These are phyloP conservation scores for Rhodotorula diobovata DNA, from an alignment of 768 basidiomycete genomes.

Conservation along the genomic window DNA sequence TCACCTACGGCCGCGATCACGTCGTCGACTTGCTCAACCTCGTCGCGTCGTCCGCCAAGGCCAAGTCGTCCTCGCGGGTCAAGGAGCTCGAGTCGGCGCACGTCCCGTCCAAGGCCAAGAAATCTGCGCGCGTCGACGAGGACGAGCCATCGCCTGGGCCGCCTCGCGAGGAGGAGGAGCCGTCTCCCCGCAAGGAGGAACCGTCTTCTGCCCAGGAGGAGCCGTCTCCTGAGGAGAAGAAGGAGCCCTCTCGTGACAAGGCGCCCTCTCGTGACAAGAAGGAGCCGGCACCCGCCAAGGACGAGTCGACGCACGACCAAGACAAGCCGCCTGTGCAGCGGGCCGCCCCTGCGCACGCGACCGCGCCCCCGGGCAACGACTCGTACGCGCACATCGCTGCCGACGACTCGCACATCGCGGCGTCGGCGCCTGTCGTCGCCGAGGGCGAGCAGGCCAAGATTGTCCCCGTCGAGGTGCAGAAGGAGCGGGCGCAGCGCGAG, in stretches of 20 bases:
- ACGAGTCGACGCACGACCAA: neutral
- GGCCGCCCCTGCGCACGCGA: neutral
- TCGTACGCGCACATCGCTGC: neutral
- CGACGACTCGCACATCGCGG: neutral
- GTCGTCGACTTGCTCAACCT: conserved; percentile 5
- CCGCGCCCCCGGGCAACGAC: neutral
- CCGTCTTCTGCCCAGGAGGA: no score
- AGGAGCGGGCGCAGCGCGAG: neutral
- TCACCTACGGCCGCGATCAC: conserved; percentile 14
- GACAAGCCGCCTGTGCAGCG: neutral
- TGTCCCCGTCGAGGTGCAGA: neutral
- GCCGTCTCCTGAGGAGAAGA: no score
- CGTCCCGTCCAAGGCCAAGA: neutral
- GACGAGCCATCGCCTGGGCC: no score
- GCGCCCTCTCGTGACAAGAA: no score
- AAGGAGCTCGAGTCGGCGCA: neutral
- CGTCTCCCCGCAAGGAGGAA: no score
- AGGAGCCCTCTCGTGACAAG: no score
- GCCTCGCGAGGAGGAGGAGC: no score
- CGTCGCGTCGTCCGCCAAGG: neutral
- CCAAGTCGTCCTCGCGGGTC: no score
- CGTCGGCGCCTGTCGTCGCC: neutral
- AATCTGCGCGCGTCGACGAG: neutral
- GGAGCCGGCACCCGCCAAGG: neutral
- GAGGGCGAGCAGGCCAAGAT: neutral